A percentile compares a stretch with the other conserved stretches of the same genome.
Evolutionary conservation across 768 basidiomycete genomes (phyloP).

Genomic region (Erythrobasidium yunnanense): DNA sequence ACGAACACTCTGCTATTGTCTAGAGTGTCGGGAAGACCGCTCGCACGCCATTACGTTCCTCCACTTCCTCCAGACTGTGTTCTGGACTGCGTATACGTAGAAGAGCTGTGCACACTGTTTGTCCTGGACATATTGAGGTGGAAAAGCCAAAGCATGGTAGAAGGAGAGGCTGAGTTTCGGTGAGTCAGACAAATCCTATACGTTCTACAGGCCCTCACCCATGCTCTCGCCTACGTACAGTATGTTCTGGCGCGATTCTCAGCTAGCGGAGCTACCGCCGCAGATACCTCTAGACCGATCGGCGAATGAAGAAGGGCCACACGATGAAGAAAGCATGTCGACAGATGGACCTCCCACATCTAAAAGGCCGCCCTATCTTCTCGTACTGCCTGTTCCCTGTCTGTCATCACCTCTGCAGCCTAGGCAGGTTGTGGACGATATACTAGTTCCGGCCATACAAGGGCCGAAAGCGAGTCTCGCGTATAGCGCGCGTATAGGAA

Average conservation of each 20-base stretch:
- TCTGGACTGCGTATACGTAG: slow-evolving; percentile 24
- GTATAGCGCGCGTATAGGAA: background rate
- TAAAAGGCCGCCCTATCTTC: slow-evolving; percentile 7
- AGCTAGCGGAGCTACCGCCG: slow-evolving; percentile 12
- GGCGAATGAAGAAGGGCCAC: background rate
- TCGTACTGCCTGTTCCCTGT: slow-evolving; percentile 19
- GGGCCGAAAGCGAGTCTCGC: background rate
- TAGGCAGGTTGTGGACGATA: background rate
- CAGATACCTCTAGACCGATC: background rate
- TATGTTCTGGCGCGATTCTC: slow-evolving; percentile 21
- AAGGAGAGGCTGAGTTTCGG: slow-evolving; percentile 26
- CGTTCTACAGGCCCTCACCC: background rate
- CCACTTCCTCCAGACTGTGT: slow-evolving; percentile 19
- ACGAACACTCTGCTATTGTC: slow-evolving; percentile 21
- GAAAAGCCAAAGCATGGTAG: slow-evolving; percentile 10
- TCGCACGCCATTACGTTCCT: background rate
- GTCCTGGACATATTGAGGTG: slow-evolving; percentile 13
- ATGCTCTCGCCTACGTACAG: background rate
- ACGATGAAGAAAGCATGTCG: background rate
- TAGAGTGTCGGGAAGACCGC: slow-evolving; percentile 15
- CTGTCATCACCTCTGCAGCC: background rate
- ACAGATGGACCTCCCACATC: background rate
- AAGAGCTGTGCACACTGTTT: background rate
- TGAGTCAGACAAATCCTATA: background rate
- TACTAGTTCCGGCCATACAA: background rate